Evolutionary conservation across 2,329 filamentous ascomycete species (phyloP), one percentile per base, ranked within the genome.

Genomic region (Zymoseptoria ardabiliae): DNA sequence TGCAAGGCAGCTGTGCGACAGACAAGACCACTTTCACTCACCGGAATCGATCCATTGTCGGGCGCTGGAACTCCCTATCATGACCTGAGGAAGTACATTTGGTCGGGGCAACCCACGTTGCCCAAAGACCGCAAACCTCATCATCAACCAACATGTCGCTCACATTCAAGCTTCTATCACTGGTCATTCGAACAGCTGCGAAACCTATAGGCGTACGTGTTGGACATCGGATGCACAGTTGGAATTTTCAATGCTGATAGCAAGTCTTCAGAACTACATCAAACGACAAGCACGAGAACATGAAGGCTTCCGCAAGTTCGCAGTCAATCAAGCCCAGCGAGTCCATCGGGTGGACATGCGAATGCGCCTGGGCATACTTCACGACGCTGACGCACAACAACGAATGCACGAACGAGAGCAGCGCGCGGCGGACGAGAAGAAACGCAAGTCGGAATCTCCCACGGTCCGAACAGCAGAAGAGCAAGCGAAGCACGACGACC

Each of bases 281-380:
- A 88, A 88, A 73, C 78, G 78, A 57, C 85, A 87, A 74, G 85
- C 85, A 20, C 82, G 83, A 66, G 85, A 89, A 71, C 85, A 88
- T 78, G 84, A 87, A 57, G 78, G 81, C 10, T 89, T 88, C 71
- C 82, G 85, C 53, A 76, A 75, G 53, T 69, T 84, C 61, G 88
- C 85, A 68, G 78, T 88, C 62, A 76, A 74, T 54, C 82, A 86
- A 66, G 86, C 86, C 9, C 85, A 89, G 70, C 73, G 77, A 9
- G 78, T 89, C 30, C 85, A 89, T 71, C 78, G 82, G 53, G 74
- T 87, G 61, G 85, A 89, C 69, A 88, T 89, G 84, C 81, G 84
- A 50, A 82, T 88, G 73, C 82, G 85, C 53, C 76, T 89, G 61
- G 85, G 85, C 21, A 78, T 86, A 4, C 77, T 88, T 2, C 85